A percentile compares a stretch with the other conserved stretches of the same genome.
These are phyloP conservation scores for Malassezia obtusa DNA, from an alignment of 1,284 basidiomycete genomes.

Conservation along the genomic window DNA sequence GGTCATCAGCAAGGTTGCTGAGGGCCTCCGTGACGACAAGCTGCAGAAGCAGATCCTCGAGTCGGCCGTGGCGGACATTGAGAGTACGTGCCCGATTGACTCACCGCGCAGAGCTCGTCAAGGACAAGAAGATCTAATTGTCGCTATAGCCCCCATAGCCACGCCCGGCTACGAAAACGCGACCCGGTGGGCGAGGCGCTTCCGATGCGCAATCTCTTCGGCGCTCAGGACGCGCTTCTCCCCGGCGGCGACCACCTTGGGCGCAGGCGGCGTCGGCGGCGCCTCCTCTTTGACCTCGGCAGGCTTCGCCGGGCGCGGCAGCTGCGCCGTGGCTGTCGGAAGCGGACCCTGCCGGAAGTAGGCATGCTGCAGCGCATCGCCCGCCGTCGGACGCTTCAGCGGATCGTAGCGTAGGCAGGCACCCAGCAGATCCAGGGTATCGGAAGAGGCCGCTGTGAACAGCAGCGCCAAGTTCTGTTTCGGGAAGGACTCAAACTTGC, in stretches of 20 bases:
- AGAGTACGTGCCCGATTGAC: slow-evolving; percentile 59
- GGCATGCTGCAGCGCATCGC: slow-evolving; percentile 32
- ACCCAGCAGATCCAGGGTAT: slow-evolving; percentile 72
- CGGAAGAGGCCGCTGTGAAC: slow-evolving; percentile 79
- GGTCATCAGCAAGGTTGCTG: slow-evolving; percentile 76
- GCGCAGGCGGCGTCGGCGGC: slow-evolving; percentile 1
- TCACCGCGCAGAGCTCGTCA: slow-evolving; percentile 29
- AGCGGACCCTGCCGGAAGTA: slow-evolving; percentile 35
- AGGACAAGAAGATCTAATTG: slow-evolving; percentile 46
- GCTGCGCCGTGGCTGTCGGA: slow-evolving; percentile 29
- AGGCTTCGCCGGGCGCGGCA: slow-evolving; percentile 29
- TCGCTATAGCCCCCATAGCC: neutral
- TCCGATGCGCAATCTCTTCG: slow-evolving; percentile 34
- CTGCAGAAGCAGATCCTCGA: slow-evolving; percentile 81
- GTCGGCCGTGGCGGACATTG: slow-evolving; percentile 77
- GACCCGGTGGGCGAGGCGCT: slow-evolving; percentile 24
- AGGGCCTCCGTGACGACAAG: slow-evolving; percentile 76
- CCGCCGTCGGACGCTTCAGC: slow-evolving; percentile 65
- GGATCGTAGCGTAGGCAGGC: slow-evolving; percentile 80
- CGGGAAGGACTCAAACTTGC: slow-evolving; percentile 54
- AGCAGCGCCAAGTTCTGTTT: slow-evolving; percentile 71
- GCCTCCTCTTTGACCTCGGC: slow-evolving; percentile 11
- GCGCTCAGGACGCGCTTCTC: slow-evolving; percentile 21
- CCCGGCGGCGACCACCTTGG: slow-evolving; percentile 15
- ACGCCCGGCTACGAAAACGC: slow-evolving; percentile 10